Base-by-base conservation (phyloP, 768 basidiomycete species). In the Trametes meyenii region DNA sequence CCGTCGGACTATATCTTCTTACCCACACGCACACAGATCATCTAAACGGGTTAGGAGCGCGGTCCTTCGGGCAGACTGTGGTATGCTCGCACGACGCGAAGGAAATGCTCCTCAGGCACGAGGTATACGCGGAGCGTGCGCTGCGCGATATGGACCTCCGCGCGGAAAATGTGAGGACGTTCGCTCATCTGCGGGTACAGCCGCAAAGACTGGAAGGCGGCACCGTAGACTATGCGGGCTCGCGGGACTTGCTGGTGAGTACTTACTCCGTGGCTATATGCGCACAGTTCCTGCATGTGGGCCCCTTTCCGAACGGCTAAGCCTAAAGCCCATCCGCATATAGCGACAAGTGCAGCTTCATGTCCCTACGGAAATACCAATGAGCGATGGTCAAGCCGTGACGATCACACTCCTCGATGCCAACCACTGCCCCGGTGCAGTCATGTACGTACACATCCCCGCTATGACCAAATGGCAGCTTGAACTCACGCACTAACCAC, bases 381-480 rank as follows among this genome's bases (percentile, higher is more conserved):
- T 96, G 17, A 81, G 79, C 4, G 75, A 81, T 23, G 76, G 76
- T 8, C 83, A 87, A 66, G 72, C 70, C 3, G 88, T 96, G 11
- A 86, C 80, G 0, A 80, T 97, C 58, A 96, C 94, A 0, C 79
- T 90, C 11, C 73, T 97, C 8, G 92, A 96, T 68, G 96, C 96
- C 0, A 97, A 97, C 69, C 96, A 98, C 72, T 97, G 95, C 71
- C 96, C 94, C 12, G 96, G 96, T 0, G 89, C 94, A 0, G 88
- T 94, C 43, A 96, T 98, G 95, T 94, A 68, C 26, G 86, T 75
- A 13, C 23, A 21, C 19, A 8, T 10, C 50, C 19, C 17, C 36
- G 11, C 8, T 21, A 51, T 19, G 4, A 19, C 6, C 38, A 39
- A 12, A 4, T 6, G 24, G 11, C 50, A 2, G 36, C n/a, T 8